A percentile compares a stretch with the other conserved stretches of the same genome.
Conservation (phyloP, 2,329 filamentous ascomycete species). For the Hypoxylon sp. region DNA sequence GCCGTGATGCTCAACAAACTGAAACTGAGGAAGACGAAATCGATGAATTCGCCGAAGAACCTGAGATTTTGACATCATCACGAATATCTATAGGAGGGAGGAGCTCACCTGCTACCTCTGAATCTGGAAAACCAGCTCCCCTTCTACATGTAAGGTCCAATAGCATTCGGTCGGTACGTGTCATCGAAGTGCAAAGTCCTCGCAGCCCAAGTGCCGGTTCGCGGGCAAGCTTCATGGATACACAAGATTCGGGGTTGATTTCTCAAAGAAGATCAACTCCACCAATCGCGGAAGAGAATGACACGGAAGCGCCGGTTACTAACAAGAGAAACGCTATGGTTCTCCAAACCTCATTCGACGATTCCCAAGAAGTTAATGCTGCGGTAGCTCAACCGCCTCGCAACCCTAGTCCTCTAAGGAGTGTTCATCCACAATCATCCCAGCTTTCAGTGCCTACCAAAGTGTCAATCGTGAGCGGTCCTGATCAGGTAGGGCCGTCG, state of each 20-base stretch:
- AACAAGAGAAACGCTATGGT: slow-evolving; percentile 42
- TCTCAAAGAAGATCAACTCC: slow-evolving; percentile 58
- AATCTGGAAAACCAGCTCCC: slow-evolving; percentile 60
- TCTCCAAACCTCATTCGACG: slow-evolving; percentile 33
- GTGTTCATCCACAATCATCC: slow-evolving; percentile 35
- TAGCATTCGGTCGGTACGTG: slow-evolving; percentile 69
- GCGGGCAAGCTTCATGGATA: slow-evolving; percentile 64
- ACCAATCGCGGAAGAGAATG: slow-evolving; percentile 59
- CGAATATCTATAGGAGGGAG: slow-evolving; percentile 69
- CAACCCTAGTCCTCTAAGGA: slow-evolving; percentile 43
- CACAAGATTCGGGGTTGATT: slow-evolving; percentile 55
- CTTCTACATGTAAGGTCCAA: slow-evolving; percentile 61
- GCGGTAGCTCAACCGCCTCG: slow-evolving; percentile 41
- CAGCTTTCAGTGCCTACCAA: slow-evolving; percentile 44
- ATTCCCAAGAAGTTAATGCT: slow-evolving; percentile 30
- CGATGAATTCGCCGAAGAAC: slow-evolving; percentile 71
- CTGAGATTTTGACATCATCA: slow-evolving; percentile 70
- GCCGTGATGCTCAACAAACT: slow-evolving; percentile 29
- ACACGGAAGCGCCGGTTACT: slow-evolving; percentile 25
- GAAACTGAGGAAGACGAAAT: slow-evolving; percentile 59
- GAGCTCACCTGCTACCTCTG: slow-evolving; percentile 65
- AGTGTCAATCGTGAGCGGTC: slow-evolving; percentile 44
- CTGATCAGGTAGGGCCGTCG: slow-evolving; percentile 22
- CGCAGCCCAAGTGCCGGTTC: slow-evolving; percentile 65
- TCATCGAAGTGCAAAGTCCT: slow-evolving; percentile 69